Evolutionary conservation across 1,139 yeast genomes (phyloP), one percentile per base, ranked within the genome.

Genomic region (Geotrichum candidum): DNA sequence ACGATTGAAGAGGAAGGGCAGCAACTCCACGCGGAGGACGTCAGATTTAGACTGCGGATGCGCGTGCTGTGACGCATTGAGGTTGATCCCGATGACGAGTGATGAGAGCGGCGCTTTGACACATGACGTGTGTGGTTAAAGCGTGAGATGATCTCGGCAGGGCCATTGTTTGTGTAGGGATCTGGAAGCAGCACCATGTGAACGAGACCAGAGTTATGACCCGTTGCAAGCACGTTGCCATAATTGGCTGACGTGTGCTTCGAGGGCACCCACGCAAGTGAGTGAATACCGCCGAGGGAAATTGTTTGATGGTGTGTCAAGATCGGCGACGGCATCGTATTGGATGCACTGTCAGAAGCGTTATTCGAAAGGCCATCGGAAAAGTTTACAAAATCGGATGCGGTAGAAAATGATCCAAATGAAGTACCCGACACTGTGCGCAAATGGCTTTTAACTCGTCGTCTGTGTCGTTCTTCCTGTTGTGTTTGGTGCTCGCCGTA

Each of bases 231-330:
- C 11, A 78, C 74, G 62, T 77, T 76, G 10, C 77, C 75, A 58
- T 70, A 68, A 23, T 70, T 65, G 41, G 77, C 77, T n/a, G 73
- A 67, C 2, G 70, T 70, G 10, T 57, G 51, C 46, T 70, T 74
- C 45, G 78, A 77, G 2, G 78, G 72, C 3, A 85, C 81, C 95
- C 95, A 88, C 64, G 82, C 78, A 75, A 88, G 74, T 0, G 86
- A 78, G 67, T 84, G 82, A 51, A 88, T 86, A 63, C 84, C 83
- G 0, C 94, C 90, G 54, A 89, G 77, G 0, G 89, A 73, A 56
- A 89, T 85, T 1, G 95, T 88, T 68, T 86, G 88, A 67, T 87
- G 85, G 74, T 88, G 96, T 22, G 88, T 84, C 61, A 88, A 76
- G 54, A 79, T 77, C 6, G 65, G 63, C 52, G 71, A 70, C n/a